Evolutionary conservation across 345 rosid genomes (phyloP).

Genomic region (Microcos paniculata): DNA sequence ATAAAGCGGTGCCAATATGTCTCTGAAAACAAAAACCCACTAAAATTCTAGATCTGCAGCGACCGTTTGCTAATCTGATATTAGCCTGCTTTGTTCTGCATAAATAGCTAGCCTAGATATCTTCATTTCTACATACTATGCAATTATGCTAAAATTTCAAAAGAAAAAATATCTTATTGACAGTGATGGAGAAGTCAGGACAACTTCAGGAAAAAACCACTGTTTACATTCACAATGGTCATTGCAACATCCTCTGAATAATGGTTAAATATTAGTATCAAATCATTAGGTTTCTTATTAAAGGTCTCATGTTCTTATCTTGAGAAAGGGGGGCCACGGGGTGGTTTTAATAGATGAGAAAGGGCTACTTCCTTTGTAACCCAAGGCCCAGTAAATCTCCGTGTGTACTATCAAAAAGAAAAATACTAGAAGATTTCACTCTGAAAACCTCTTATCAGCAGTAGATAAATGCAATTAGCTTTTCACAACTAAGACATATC

Average conservation of each 20-base stretch:
- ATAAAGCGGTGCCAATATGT: conserved; percentile 1
- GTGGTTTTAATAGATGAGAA: background rate
- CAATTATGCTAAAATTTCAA: background rate
- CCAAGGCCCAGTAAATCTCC: background rate
- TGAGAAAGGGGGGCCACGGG: background rate
- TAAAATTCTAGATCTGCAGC: background rate
- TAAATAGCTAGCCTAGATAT: background rate
- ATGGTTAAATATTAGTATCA: background rate
- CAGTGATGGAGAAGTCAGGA: background rate
- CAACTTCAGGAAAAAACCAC: background rate
- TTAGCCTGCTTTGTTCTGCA: background rate
- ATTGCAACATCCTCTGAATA: background rate
- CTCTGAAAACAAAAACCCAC: background rate
- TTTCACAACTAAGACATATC: background rate
- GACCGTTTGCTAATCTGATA: background rate
- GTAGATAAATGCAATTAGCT: background rate
- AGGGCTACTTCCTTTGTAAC: background rate
- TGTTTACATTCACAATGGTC: background rate
- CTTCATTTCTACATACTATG: background rate
- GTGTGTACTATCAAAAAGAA: background rate
- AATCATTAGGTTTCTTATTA: background rate
- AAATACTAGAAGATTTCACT: background rate
- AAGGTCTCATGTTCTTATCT: background rate
- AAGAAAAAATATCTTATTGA: background rate
- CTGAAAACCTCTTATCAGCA: background rate